Evolutionary conservation across 495 filamentous ascomycete species (phyloP), one percentile per base, ranked within the genome.

Genomic region (Xylaria nigripes): DNA sequence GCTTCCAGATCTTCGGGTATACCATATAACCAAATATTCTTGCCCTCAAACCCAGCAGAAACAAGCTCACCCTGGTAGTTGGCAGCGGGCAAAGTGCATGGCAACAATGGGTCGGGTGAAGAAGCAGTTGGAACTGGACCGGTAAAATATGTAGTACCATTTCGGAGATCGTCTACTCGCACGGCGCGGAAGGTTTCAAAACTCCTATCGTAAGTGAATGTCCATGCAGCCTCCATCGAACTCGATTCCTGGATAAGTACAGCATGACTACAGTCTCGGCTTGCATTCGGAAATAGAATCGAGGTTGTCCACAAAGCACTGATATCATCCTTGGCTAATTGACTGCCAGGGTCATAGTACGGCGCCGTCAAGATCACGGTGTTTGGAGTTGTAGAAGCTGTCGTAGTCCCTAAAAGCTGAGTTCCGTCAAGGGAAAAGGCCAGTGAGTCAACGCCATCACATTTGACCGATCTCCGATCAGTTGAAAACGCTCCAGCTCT

Each of bases 271-370:
- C 85, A 90, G 34, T 86, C 83, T 36, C 79, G 76, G 49, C 82
- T 88, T 18, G 79, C 82, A 51, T 90, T 86, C 0, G 89, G 89
- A 46, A 94, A 94, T 0, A 94, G 71, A 24, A 94, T 90, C 38
- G 91, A 90, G 1, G 88, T 90, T 41, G 89, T 94, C 89, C 89
- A 94, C 62, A 92, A 75, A 6, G 83, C 83, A 61, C 85, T 86
- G 36, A 92, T 77, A 50, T 83, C 75, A 55, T 88, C 85, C 43
- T 80, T 74, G 19, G 81, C 80, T 52, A 81, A 65, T 43, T 77
- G 75, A 42, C 66, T 72, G 1, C 74, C 77, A 15, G 77, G 79
- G 52, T 81, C 79, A 61, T 89, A 89, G 62, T 90, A 91, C 9
- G 89, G 89, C 6, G 87, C 88, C 0, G 86, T 87, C 15, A 94